phyloP scores from a whole-genome alignment of 768 basidiomycete genomes.

The Cystofilobasidium ferigula region DNA sequence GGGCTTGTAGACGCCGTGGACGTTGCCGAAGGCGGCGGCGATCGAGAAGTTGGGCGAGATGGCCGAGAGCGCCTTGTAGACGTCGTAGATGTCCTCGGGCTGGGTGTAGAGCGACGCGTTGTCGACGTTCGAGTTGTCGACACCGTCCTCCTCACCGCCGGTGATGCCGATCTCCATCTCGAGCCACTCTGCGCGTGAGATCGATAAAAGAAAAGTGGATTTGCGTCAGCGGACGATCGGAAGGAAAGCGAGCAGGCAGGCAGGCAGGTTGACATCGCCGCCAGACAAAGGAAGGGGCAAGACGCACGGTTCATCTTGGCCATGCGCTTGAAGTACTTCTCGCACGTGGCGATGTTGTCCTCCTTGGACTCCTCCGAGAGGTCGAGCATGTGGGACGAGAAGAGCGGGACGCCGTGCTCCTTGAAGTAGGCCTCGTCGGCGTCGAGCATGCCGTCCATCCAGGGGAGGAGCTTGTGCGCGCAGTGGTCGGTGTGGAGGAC shows the following conservation, averaged over 20 bases:
- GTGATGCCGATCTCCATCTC: constrained; percentile 99
- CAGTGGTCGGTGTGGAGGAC: constrained; percentile 98
- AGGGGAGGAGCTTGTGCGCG: constrained; percentile 90
- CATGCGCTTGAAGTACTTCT: constrained; percentile 91
- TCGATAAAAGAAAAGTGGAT: neutral
- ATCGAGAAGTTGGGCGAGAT: constrained; percentile 93
- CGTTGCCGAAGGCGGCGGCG: constrained; percentile 92
- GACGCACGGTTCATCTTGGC: constrained; percentile 56
- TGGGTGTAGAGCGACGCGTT: constrained; percentile 92
- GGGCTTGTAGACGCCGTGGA: constrained; percentile 45
- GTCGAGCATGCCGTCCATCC: constrained; percentile 97
- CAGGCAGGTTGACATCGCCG: neutral
- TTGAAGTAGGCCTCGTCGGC: constrained; percentile 91
- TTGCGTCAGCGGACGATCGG: neutral
- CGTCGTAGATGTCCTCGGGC: constrained; percentile 88
- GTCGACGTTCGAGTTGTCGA: constrained; percentile 93
- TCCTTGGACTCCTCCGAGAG: constrained; percentile 73
- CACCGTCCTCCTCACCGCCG: constrained; percentile 90
- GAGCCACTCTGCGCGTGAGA: constrained; percentile 57
- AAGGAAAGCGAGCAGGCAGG: neutral
- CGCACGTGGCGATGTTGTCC: constrained; percentile 87
- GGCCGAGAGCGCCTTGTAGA: constrained; percentile 67
- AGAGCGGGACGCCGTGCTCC: constrained; percentile 56
- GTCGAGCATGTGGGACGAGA: constrained; percentile 90
- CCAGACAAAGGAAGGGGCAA: too few species aligned